Percentiles rank a stretch among this genome's conserved stretches.
These are phyloP conservation scores for Dothistroma septosporum DNA, from an alignment of 2,329 filamentous ascomycete species.

Conservation along the genomic window DNA sequence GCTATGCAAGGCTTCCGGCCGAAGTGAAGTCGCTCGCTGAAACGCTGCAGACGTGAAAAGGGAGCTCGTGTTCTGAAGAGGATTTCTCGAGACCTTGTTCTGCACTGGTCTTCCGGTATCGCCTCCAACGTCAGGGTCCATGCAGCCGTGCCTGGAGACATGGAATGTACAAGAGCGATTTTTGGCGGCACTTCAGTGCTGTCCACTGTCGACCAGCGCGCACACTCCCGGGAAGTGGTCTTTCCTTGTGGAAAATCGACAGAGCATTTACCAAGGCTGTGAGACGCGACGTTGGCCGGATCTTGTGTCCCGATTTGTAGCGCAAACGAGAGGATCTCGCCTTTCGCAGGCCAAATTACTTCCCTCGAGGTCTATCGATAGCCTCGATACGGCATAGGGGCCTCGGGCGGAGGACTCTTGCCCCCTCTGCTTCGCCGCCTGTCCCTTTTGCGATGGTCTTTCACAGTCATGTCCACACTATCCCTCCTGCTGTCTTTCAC, in stretches of 20 bases:
- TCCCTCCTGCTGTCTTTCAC: constrained; percentile 30
- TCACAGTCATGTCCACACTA: constrained; percentile 19
- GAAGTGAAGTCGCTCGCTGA: background rate
- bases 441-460: constrained; percentile 24
- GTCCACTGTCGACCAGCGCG: too few species aligned
- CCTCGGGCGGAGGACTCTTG: constrained; percentile 22
- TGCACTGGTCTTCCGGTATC: background rate
- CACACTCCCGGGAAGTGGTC: too few species aligned
- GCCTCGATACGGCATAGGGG: constrained; percentile 19
- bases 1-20: background rate
- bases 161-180: too few species aligned
- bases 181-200: too few species aligned
- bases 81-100: background rate
- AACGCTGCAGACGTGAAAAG: background rate
- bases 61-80: background rate
- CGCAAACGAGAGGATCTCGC: background rate
- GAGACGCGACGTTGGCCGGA: background rate
- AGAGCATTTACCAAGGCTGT: too few species aligned
- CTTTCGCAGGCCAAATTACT: background rate
- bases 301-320: background rate
- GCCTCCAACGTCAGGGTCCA: background rate
- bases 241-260: too few species aligned
- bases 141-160: background rate
- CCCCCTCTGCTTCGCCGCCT: constrained; percentile 23
- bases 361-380: constrained; percentile 6